Evolutionary conservation across 2,329 filamentous ascomycete genomes (phyloP).

Genomic region (Ascochyta viciae-villosae): DNA sequence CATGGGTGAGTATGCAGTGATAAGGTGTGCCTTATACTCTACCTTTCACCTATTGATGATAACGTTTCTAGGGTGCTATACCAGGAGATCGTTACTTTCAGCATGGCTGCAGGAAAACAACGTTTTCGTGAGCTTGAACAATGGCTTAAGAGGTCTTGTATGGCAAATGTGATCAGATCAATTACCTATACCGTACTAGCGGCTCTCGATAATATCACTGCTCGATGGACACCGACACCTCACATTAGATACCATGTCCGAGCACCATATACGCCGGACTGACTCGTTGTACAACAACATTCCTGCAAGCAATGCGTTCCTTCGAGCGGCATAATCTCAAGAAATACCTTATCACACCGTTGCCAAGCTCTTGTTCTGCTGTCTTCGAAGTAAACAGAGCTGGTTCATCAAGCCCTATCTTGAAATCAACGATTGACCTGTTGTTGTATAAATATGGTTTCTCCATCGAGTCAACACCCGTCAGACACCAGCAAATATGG

Average conservation of each 20-base stretch:
- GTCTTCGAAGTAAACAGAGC: background rate
- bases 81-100: background rate
- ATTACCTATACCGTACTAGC: no score
- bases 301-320: background rate
- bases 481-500: background rate
- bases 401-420: background rate
- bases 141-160: no score
- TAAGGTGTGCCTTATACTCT: background rate
- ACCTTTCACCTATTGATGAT: no score
- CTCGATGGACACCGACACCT: background rate
- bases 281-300: background rate
- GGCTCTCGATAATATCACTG: background rate
- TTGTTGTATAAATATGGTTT: background rate
- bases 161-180: no score
- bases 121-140: background rate
- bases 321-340: background rate
- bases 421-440: background rate
- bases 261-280: background rate
- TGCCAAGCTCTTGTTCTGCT: background rate
- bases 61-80: background rate
- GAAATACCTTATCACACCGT: background rate
- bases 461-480: background rate
- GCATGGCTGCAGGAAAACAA: background rate
- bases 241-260: background rate
- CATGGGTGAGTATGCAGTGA: slow-evolving; percentile 7